Evolutionary conservation across 441 rosid genomes (phyloP), one percentile per base, ranked within the genome.

Genomic region (Erodium chrysanthum): DNA sequence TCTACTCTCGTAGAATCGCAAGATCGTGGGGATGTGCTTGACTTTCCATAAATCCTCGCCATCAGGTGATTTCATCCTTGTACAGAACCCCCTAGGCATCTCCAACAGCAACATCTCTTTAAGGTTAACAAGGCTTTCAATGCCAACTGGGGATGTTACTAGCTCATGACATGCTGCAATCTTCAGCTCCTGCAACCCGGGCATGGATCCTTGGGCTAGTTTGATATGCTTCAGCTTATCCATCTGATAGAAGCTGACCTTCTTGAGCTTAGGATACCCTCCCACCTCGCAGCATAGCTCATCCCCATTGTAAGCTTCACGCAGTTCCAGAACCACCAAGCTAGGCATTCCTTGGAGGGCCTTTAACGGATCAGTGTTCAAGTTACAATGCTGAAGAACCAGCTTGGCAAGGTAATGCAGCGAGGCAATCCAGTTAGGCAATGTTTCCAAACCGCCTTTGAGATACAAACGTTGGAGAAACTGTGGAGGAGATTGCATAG

Each of bases 381-480:
- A 54, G 7, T 21, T 12, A 48, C 48, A 42, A 35, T 59, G 23
- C 20, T 52, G 5, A 6, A 68, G 48, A 14, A 29, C 9, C 18
- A 68, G 63, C 15, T 70, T 70, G 71, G n/a, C 46, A 6, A 68
- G 65, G 29, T 18, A 12, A 5, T 58, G 71, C 17, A n/a, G 7
- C 4, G 29, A 56, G 31, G 63, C 67, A n/a, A 70, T 70, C 73
- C 73, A 70, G 5, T 64, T 64, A 0, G 73, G 73, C 8, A 70
- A 46, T 4, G 17, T 35, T 44, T 0, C 9, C 52, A 70, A 27
- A n/a, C 22, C 31, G 5, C 73, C 67, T 25, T 58, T 63, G 31
- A 70, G 31, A 52, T 64, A 70, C 18, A 70, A 29, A 25, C 68
- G 65, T 50, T 70, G 73, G 63, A 70, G 73, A 23, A 70, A 62